Evolutionary conservation across 2,329 filamentous ascomycete genomes (phyloP).

Genomic region (Escovopsis sp.): DNA sequence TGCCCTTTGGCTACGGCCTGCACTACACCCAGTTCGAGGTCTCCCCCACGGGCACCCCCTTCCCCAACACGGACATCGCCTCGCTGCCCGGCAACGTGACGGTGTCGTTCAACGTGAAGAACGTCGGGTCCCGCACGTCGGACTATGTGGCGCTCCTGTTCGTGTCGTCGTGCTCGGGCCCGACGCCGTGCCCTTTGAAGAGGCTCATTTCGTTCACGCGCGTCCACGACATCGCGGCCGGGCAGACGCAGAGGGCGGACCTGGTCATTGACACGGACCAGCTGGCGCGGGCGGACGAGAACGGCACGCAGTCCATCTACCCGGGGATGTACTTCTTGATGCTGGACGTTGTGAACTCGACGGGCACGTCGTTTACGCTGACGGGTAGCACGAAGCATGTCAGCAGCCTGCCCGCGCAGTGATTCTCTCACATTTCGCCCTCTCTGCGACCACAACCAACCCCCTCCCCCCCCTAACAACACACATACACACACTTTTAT

Average conservation of each 20-base stretch:
- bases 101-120: constrained; percentile 1
- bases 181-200: constrained; percentile 6
- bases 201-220: constrained; percentile 8
- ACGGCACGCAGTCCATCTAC: constrained; percentile 8
- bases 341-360: constrained; percentile 4
- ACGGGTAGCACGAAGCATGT: constrained; percentile 4
- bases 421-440: no score
- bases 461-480: no score
- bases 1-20: constrained; percentile 39
- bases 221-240: constrained; percentile 4
- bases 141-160: constrained; percentile 9
- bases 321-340: constrained; percentile 6
- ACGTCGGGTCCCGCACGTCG: constrained; percentile 5
- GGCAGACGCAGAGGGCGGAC: constrained; percentile 4
- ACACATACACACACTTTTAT: no score
- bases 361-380: constrained; percentile 4
- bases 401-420: constrained; percentile 1
- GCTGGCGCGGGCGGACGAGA: constrained; percentile 5
- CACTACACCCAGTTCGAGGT: constrained; percentile 41
- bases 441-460: no score
- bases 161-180: constrained; percentile 7
- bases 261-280: constrained; percentile 4
- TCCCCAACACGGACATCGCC: constrained; percentile 1
- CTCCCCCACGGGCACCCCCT: constrained; percentile 2
- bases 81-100: background rate